A percentile compares a stretch with the other conserved stretches of the same genome.
These are phyloP conservation scores for Rhynchosporium agropyri DNA, from an alignment of 2,329 filamentous ascomycete genomes.

Conservation along the genomic window DNA sequence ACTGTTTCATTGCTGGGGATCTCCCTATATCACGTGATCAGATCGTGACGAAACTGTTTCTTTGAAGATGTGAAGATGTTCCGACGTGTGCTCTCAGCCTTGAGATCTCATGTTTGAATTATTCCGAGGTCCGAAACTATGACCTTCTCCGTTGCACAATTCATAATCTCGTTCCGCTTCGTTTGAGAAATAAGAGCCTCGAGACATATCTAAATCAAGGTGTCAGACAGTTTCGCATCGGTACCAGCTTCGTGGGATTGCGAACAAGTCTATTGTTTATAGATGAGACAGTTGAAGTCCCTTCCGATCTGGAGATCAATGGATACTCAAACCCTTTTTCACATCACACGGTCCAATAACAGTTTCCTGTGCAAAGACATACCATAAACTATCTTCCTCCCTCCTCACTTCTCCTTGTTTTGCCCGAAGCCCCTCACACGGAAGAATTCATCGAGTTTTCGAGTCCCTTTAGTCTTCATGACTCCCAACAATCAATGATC, in stretches of 20 bases:
- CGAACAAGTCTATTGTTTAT: neutral
- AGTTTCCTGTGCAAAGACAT: neutral
- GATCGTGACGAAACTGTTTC: too few relatives aligned
- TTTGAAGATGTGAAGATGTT: too few relatives aligned
- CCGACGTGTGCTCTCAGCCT: too few relatives aligned
- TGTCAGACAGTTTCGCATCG: neutral
- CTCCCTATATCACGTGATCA: too few relatives aligned
- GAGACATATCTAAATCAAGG: constrained; percentile 6
- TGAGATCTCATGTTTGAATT: too few relatives aligned
- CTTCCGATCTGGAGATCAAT: neutral
- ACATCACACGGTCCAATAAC: neutral
- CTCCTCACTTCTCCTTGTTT: neutral
- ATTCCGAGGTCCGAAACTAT: too few relatives aligned
- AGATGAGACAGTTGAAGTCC: neutral
- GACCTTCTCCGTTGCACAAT: too few relatives aligned
- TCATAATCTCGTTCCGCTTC: neutral
- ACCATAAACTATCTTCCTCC: neutral
- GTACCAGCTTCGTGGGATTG: constrained; percentile 8
- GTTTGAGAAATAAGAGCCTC: neutral
- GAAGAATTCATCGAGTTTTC: too few relatives aligned
- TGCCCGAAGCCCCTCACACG: neutral
- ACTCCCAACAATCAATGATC: neutral
- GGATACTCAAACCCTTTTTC: neutral
- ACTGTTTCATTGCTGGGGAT: too few relatives aligned
- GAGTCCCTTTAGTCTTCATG: too few relatives aligned